These are phyloP conservation scores for Stropharia rugosoannulata DNA, from an alignment of 768 basidiomycete species.

Conservation along the genomic window DNA sequence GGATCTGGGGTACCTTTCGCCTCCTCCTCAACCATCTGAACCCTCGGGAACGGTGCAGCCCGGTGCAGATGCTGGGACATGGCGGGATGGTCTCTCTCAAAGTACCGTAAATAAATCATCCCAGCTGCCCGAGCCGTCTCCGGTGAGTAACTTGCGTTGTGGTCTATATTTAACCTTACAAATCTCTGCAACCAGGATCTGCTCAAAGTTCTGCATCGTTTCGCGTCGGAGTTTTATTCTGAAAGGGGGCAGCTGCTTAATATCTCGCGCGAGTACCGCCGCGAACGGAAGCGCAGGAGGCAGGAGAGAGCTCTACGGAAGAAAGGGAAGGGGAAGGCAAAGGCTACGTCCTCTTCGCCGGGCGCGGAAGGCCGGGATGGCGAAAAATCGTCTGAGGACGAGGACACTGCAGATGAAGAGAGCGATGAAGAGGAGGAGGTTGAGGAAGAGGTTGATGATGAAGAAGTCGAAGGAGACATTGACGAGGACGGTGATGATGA, in stretches of 20 bases:
- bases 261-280: slow-evolving; percentile 44
- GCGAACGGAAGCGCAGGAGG: slow-evolving; percentile 34
- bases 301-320: background rate
- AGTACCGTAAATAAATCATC: background rate
- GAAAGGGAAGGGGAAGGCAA: slow-evolving; percentile 1
- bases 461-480: background rate
- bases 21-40: background rate
- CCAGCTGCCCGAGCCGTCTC: slow-evolving; percentile 37
- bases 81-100: background rate
- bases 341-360: background rate
- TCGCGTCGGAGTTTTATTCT: slow-evolving; percentile 53
- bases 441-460: background rate
- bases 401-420: background rate
- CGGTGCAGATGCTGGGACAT: background rate
- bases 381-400: background rate
- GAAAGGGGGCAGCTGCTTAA: slow-evolving; percentile 61
- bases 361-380: background rate
- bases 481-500: slow-evolving; percentile 8
- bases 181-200: slow-evolving; percentile 36
- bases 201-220: slow-evolving; percentile 48
- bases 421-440: background rate
- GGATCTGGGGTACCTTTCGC: background rate
- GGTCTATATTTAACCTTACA: background rate
- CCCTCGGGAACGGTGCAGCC: background rate
- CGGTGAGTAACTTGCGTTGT: slow-evolving; percentile 4